Evolutionary conservation across 129 eudicot species (phyloP).

Genomic region (Flaveria trinervia): DNA sequence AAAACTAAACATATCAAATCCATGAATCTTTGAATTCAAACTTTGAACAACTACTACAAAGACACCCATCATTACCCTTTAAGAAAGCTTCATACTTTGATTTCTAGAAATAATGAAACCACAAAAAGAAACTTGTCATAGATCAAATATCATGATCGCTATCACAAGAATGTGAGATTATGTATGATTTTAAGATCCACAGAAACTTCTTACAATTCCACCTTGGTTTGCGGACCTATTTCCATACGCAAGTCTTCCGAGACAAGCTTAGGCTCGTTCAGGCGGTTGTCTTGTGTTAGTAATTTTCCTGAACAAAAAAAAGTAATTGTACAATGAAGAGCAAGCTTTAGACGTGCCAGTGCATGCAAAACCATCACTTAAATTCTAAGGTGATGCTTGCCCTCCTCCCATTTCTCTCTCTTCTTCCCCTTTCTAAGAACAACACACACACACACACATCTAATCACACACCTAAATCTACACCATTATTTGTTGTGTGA

Average conservation of each 20-base stretch:
- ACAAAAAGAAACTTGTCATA: conserved; percentile 31
- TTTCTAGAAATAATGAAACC: conserved; percentile 11
- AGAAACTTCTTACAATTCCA: conserved; percentile 24
- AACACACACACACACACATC: no score
- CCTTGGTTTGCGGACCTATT: conserved; percentile 26
- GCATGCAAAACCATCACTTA: conserved; percentile 14
- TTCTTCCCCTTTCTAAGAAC: no score
- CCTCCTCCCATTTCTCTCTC: no score
- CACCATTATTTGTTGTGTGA: no score
- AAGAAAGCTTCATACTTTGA: conserved; percentile 27
- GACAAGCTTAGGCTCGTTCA: conserved; percentile 45
- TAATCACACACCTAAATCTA: no score
- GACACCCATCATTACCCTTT: conserved; percentile 30
- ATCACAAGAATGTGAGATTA: conserved; percentile 29
- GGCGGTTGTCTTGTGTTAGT: conserved; percentile 54
- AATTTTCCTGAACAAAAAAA: conserved; percentile 49
- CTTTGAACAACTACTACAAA: conserved; percentile 37
- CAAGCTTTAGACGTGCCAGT: conserved; percentile 6
- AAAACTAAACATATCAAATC: conserved; percentile 33
- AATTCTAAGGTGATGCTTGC: background rate
- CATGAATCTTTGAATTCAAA: conserved; percentile 41
- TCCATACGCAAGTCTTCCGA: conserved; percentile 30
- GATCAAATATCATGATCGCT: conserved; percentile 34
- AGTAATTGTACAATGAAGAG: background rate
- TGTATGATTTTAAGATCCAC: conserved; percentile 9